These are phyloP conservation scores for Starmerella stigmatis DNA, from an alignment of 805 yeast genomes.

Conservation along the genomic window DNA sequence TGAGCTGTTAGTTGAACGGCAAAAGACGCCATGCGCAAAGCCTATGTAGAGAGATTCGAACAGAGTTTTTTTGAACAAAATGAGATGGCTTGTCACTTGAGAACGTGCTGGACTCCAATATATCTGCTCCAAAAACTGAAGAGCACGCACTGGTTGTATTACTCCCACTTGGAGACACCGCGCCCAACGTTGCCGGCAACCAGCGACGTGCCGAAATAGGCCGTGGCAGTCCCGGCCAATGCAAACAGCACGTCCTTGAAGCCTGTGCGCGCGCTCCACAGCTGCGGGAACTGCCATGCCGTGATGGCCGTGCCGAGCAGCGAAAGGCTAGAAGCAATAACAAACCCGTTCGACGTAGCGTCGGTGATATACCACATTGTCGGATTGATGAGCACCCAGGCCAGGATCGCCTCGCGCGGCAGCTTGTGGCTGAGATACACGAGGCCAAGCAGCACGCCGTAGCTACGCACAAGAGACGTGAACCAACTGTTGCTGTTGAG, in stretches of 20 bases:
- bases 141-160: too few species aligned
- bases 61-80: too few species aligned
- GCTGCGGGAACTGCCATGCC: conserved; percentile 14
- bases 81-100: too few species aligned
- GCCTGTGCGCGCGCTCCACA: not conserved
- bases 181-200: conserved; percentile 35
- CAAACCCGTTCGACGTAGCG: conserved; percentile 32
- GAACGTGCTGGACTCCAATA: too few species aligned
- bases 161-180: not conserved
- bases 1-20: too few species aligned
- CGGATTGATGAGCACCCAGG: conserved; percentile 33
- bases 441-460: conserved; percentile 34
- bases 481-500: conserved; percentile 26
- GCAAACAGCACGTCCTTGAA: conserved; percentile 1
- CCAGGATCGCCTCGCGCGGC: conserved; percentile 30
- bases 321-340: conserved; percentile 28
- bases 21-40: too few species aligned
- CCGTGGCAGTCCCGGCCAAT: conserved; percentile 17
- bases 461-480: conserved; percentile 30
- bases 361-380: conserved; percentile 34
- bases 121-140: too few species aligned
- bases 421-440: conserved; percentile 33
- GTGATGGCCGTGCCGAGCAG: conserved; percentile 29
- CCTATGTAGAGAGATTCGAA: too few species aligned
- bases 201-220: conserved; percentile 31